A percentile compares a stretch with the other conserved stretches of the same genome.
These are phyloP conservation scores for Didymella segeticola DNA, from an alignment of 2,329 filamentous ascomycete genomes.

Conservation along the genomic window DNA sequence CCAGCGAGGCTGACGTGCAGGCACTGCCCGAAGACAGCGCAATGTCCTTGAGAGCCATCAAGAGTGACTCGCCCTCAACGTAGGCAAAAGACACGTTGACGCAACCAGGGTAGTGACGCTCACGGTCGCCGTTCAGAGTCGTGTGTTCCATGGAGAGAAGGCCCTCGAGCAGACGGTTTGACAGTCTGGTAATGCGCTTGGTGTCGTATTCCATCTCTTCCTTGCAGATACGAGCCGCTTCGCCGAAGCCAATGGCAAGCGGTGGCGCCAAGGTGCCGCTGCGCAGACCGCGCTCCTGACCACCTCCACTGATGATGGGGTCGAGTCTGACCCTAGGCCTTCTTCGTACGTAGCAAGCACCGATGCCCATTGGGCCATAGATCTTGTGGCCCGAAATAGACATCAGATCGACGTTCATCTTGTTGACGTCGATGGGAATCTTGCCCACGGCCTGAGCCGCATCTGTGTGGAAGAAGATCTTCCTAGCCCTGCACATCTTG, in stretches of 20 bases:
- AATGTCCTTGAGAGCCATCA: conserved; percentile 99
- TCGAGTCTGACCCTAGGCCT: conserved; percentile 92
- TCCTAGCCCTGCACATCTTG: conserved; percentile 85
- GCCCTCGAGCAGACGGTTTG: conserved; percentile 81
- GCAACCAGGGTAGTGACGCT: conserved; percentile 90
- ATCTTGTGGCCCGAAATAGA: conserved; percentile 99
- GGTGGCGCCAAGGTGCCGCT: conserved; percentile 93
- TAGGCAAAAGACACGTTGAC: conserved; percentile 99
- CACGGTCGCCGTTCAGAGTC: conserved; percentile 82
- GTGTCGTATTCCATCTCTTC: conserved; percentile 94
- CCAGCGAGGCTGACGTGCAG: conserved; percentile 94
- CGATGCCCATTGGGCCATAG: conserved; percentile 96
- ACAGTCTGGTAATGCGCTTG: conserved; percentile 81
- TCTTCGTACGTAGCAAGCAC: conserved; percentile 93
- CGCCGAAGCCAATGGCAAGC: conserved; percentile 89
- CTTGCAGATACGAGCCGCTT: conserved; percentile 90
- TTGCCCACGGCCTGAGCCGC: conserved; percentile 98
- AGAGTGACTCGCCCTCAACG: conserved; percentile 94
- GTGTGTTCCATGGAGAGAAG: conserved; percentile 92
- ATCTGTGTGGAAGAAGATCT: conserved; percentile 98
- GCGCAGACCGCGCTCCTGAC: conserved; percentile 91
- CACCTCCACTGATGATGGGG: conserved; percentile 93
- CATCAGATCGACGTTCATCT: conserved; percentile 98
- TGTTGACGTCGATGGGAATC: conserved; percentile 94
- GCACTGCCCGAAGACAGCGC: conserved; percentile 95